Evolutionary conservation across 768 basidiomycete species (phyloP), one percentile per base, ranked within the genome.

Genomic region (Pulveroboletus sp.): DNA sequence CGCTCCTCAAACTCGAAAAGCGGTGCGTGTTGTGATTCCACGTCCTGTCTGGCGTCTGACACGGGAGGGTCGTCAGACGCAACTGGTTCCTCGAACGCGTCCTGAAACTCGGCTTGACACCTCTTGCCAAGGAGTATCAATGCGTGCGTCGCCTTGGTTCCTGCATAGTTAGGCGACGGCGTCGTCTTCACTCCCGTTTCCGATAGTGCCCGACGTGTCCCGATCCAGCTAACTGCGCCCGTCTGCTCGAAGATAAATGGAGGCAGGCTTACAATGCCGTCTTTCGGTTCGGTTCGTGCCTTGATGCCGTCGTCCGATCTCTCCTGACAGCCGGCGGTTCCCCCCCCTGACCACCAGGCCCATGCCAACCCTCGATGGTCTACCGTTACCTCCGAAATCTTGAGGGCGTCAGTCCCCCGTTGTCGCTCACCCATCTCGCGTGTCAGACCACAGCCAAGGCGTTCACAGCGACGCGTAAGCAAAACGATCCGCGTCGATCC

Each of bases 81-180:
- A 94, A 85, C 46, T 96, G 93, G 93, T 96, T 96, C 70, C 78
- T 96, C 17, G 94, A 97, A 65, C 82, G 94, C 17, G 87, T 97
- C 14, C 75, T 96, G 54, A 96, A 96, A 64, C 81, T 97, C 10
- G 91, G 92, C 2, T 73, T 92, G 34, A 87, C 88, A 0, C 80
- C 85, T 54, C 77, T 95, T 20, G 81, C 89, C n/a, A 93, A 94
- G 65, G 93, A 96, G 61, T 96, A 96, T 60, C 86, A 89, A 80
- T 96, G 94, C 63, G 91, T 93, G 63, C 56, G 82, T 71, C 10
- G 26, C 20, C 29, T 31, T 22, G 30, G 6, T 13, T n/a, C n/a
- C n/a, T n/a, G n/a, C n/a, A n/a, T n/a, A n/a, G n/a, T n/a, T n/a
- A n/a, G n/a, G n/a, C n/a, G n/a, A n/a, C n/a, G n/a, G 63, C 56